Evolutionary conservation across 1,284 basidiomycete genomes (phyloP), one percentile per base, ranked within the genome.

Genomic region (Heliocybe sulcata): DNA sequence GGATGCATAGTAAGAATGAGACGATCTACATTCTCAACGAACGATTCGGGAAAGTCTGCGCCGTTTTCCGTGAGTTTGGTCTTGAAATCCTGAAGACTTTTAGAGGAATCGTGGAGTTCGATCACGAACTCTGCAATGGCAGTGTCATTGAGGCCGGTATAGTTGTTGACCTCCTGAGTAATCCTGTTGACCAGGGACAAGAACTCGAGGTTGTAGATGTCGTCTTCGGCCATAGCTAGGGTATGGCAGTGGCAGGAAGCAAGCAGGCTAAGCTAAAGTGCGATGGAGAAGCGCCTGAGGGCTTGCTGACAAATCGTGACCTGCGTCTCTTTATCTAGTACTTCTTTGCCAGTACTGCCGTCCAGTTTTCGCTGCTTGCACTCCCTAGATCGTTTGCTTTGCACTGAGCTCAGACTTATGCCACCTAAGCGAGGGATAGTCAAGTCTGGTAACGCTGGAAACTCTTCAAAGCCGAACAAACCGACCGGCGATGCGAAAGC

Each of bases 121-220:
- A 99, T 95, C 60, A 98, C 83, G 72, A 97, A 99, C 74, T 99
- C 95, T 25, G 96, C 94, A 33, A 96, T 79, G 11, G 89, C 89
- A 67, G 94, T 95, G 77, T 98, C 94, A 67, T 88, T 90, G 54
- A 89, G 73, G 50, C 81, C 88, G 63, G 81, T 80, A 67, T 96
- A 84, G 64, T 96, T 97, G 72, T 89, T 83, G 54, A 97, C 82
- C 70, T 97, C 94, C 68, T 94, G 90, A 0, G 89, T 89, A 60
- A 97, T 90, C 68, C 90, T 90, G 57, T 89, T 85, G 58, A 95
- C 87, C 53, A 97, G 77, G 47, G 92, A 94, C 52, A 98, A 83
- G 57, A 89, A 79, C 72, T 97, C 94, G 70, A 98, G 87, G 70
- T 92, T 85, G 72, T 93, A 90, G 60, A 95, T 74, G 73, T 94